A percentile compares a stretch with the other conserved stretches of the same genome.
Conservation (phyloP, 306 rosid species). For the Crotalaria pallida region DNA sequence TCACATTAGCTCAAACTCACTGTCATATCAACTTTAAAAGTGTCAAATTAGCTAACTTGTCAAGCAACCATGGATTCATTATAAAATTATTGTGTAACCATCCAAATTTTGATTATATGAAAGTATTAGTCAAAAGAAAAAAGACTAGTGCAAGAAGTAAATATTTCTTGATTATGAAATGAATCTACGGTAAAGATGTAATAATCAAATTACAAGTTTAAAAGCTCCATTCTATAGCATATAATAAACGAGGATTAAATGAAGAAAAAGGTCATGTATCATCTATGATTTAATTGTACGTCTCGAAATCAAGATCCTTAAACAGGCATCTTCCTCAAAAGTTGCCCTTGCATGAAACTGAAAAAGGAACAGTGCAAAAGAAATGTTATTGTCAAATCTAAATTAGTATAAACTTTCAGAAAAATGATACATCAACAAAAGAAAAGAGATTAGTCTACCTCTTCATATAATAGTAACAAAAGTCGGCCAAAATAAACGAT, state of each 20-base stretch:
- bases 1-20: no score
- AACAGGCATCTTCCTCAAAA: slow-evolving; percentile 59
- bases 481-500: slow-evolving; percentile 74
- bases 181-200: no score
- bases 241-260: background rate
- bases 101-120: no score
- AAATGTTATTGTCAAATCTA: background rate
- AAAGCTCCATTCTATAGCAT: background rate
- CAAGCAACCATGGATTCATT: no score
- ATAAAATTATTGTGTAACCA: no score
- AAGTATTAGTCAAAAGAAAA: no score
- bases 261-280: background rate
- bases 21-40: no score
- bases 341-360: slow-evolving; percentile 66
- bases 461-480: slow-evolving; percentile 73
- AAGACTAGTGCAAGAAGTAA: no score
- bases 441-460: slow-evolving; percentile 32
- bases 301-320: background rate
- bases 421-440: no score
- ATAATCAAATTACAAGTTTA: background rate
- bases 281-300: background rate
- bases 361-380: background rate
- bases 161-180: no score
- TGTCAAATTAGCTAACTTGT: no score
- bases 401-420: no score